phyloP scores from a whole-genome alignment of 2,329 filamentous ascomycete species.

The Rhexocercosporidium sp. region DNA sequence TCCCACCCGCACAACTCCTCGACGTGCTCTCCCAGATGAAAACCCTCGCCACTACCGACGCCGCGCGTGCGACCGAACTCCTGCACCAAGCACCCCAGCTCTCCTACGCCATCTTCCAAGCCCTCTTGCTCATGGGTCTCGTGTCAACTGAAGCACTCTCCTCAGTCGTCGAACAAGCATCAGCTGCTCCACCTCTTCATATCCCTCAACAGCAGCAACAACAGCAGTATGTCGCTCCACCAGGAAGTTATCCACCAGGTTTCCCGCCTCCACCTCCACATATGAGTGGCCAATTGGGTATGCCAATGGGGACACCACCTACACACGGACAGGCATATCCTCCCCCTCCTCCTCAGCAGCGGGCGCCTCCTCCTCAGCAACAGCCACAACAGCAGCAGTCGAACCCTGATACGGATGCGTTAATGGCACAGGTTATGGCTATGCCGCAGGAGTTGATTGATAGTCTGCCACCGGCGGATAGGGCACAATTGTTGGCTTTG shows the following conservation, averaged over 20 bases:
- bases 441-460: slow-evolving; percentile 84
- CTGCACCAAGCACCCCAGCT: slow-evolving; percentile 90
- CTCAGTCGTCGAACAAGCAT: slow-evolving; percentile 71
- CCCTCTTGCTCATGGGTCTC: slow-evolving; percentile 88
- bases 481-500: slow-evolving; percentile 79
- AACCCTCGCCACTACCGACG: slow-evolving; percentile 80
- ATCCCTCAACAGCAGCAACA: slow-evolving; percentile 34
- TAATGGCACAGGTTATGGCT: slow-evolving; percentile 81
- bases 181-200: slow-evolving; percentile 50
- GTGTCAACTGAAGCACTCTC: slow-evolving; percentile 85
- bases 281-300: slow-evolving; percentile 44
- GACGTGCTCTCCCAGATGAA: slow-evolving; percentile 97
- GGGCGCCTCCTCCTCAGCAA: slow-evolving; percentile 48
- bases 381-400: slow-evolving; percentile 50
- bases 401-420: slow-evolving; percentile 67
- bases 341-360: slow-evolving; percentile 30
- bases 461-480: slow-evolving; percentile 74
- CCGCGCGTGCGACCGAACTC: slow-evolving; percentile 82
- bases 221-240: slow-evolving; percentile 31
- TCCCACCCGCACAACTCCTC: slow-evolving; percentile 87
- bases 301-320: slow-evolving; percentile 52
- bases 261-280: slow-evolving; percentile 47
- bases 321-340: slow-evolving; percentile 46
- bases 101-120: slow-evolving; percentile 93
- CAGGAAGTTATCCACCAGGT: slow-evolving; percentile 44